Percentiles rank a stretch among this genome's conserved stretches.
Conservation (phyloP, 2,329 filamentous ascomycete species). For the Hansfordia pulvinata region DNA sequence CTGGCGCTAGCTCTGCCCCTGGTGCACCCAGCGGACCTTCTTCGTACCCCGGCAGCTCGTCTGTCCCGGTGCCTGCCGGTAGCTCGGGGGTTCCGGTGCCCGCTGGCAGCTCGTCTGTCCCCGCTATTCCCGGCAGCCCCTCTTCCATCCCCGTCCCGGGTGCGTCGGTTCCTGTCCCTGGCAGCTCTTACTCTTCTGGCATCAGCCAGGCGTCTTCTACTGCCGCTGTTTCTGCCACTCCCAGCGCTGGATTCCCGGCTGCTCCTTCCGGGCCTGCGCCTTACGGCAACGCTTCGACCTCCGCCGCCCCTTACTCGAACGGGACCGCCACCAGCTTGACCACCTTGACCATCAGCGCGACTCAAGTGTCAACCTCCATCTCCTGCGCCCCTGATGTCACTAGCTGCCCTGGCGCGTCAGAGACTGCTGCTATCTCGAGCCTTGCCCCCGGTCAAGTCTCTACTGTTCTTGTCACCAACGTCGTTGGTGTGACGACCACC, state of each 20-base stretch:
- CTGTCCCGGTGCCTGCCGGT: too few species aligned
- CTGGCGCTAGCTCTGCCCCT: too few species aligned
- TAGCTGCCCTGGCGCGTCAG: conserved; percentile 12
- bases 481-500: conserved; percentile 14
- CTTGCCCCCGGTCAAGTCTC: conserved; percentile 10
- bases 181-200: too few species aligned
- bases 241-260: too few species aligned
- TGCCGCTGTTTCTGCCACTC: conserved; percentile 7
- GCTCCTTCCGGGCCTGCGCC: too few species aligned
- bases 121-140: too few species aligned
- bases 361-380: conserved; percentile 12
- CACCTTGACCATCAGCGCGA: conserved; percentile 11
- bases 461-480: conserved; percentile 13
- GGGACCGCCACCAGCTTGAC: conserved; percentile 8
- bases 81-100: too few species aligned
- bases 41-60: not conserved
- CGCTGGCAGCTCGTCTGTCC: too few species aligned
- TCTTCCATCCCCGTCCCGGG: too few species aligned
- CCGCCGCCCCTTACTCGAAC: too few species aligned
- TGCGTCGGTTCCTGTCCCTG: too few species aligned
- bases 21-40: not conserved
- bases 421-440: conserved; percentile 9
- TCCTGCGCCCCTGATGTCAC: conserved; percentile 13
- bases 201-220: too few species aligned
- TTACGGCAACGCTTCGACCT: conserved; percentile 1